Base-by-base conservation (phyloP, 139 green algal genomes). In the Spirogloea muscicola region DNA sequence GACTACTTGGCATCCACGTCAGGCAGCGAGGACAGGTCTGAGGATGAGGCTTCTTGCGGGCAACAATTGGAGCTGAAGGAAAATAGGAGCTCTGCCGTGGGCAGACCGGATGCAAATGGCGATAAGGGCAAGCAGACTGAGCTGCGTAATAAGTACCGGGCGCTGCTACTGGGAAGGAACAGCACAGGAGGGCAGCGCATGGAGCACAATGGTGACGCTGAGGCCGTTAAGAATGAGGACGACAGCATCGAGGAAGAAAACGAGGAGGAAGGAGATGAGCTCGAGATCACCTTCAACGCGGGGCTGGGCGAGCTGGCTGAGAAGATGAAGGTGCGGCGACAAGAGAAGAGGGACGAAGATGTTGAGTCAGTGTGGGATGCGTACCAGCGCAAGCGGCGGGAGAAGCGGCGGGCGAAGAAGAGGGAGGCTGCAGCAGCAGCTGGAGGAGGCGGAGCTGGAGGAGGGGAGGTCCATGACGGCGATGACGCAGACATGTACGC, bases 311-410 rank as follows among this genome's bases (percentile, higher is more conserved):
- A 72, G 21, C 79, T 97, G 49, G 87, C 86, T 0, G 61, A 89
- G 44, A 83, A 86, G 38, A 69, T 97, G 77, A 42, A 85, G 57
- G 84, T 84, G 27, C 89, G 88, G 64, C 82, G 80, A 78, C 69
- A 81, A 46, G 86, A 91, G 44, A 82, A 80, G 62, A 77, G 70
- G 66, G n/a, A 33, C 25, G 16, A 49, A 0, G 73, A 79, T 37
- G 80, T 71, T 3, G 90, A 97, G 82, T 95, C 87, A 25, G 90
- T 96, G 58, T 94, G 90, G 86, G 84, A 95, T 3, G 64, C 74
- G 5, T 94, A 95, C 73, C 52, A 91, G 58, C 80, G 84, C 27
- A 55, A 78, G 67, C 65, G 68, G 48, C 57, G 51, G 29, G 82
- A 87, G 59, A 74, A 75, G 21, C 49, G 36, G 42, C 62, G 44